phyloP scores from a whole-genome alignment of 441 rosid genomes.

The Brassica hybrid region DNA sequence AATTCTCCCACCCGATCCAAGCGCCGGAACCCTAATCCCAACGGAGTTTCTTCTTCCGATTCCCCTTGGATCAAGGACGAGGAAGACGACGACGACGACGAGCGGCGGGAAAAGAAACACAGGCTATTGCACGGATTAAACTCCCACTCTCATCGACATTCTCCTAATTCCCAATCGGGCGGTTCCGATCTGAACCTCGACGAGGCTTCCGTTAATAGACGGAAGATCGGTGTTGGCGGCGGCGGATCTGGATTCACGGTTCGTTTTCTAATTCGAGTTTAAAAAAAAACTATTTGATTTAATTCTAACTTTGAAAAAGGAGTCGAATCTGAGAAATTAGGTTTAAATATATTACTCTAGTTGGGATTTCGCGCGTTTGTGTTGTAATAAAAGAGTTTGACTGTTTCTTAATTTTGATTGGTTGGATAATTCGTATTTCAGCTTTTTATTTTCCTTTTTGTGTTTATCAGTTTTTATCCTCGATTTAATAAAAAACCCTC shows the following conservation, averaged over 20 bases:
- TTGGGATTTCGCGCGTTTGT: conserved; percentile 58
- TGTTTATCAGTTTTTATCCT: conserved; percentile 35
- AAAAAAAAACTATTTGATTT: not conserved
- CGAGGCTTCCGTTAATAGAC: conserved; percentile 38
- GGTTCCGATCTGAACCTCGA: conserved; percentile 53
- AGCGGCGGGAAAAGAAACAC: conserved; percentile 70
- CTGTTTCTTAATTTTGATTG: conserved; percentile 40
- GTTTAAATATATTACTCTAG: conserved; percentile 14
- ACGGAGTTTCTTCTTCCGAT: conserved; percentile 45
- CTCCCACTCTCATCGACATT: conserved; percentile 41
- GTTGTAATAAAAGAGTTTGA: conserved; percentile 54
- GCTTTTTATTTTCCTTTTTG: conserved; percentile 32
- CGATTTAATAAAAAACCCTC: conserved; percentile 36
- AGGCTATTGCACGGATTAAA: conserved; percentile 67
- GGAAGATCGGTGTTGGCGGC: conserved; percentile 44
- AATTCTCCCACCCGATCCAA: conserved; percentile 55
- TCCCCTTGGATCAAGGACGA: conserved; percentile 35
- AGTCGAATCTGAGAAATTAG: conserved; percentile 28
- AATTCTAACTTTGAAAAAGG: not conserved
- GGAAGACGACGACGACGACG: conserved; percentile 68
- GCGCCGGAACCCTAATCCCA: conserved; percentile 53
- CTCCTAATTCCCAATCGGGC: conserved; percentile 40
- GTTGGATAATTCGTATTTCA: conserved; percentile 18
- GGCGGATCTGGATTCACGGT: conserved; percentile 66
- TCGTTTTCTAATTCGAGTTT: conserved; percentile 22